Conservation (phyloP, 495 filamentous ascomycete species). For the Chaetomium fimeti region DNA sequence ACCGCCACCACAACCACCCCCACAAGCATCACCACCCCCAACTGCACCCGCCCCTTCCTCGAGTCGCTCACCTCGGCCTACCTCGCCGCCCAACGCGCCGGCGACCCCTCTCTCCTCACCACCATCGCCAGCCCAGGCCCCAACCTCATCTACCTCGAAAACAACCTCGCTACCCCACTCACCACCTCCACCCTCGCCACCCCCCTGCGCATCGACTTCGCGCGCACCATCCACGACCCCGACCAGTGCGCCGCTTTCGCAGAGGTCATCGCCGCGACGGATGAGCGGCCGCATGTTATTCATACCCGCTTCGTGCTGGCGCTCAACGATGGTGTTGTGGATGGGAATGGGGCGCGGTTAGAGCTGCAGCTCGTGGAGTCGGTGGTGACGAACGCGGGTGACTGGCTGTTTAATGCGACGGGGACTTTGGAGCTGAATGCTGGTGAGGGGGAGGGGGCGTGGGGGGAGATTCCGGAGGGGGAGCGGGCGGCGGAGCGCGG, state of each 20-base stretch:
- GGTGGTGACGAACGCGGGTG: conserved; percentile 38
- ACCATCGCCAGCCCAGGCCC: conserved; percentile 8
- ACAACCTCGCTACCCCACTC: conserved; percentile 40
- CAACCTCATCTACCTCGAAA: conserved; percentile 33
- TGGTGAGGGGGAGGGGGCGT: conserved; percentile 41
- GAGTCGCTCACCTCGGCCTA: conserved; percentile 26
- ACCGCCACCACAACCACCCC: conserved; percentile 24
- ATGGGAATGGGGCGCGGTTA: too few relatives aligned
- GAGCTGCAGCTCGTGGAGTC: conserved; percentile 33
- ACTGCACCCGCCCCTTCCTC: conserved; percentile 30
- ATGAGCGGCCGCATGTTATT: conserved; percentile 40
- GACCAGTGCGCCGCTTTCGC: conserved; percentile 48
- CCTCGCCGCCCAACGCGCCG: conserved; percentile 25
- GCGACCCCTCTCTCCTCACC: conserved; percentile 22
- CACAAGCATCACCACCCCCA: conserved; percentile 13
- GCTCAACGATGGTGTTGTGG: too few relatives aligned
- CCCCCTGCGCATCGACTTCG: conserved; percentile 43
- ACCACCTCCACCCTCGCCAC: conserved; percentile 39
- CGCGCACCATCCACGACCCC: conserved; percentile 46
- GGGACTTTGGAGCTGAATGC: conserved; percentile 33
- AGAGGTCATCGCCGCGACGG: conserved; percentile 47
- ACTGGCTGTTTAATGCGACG: conserved; percentile 47
- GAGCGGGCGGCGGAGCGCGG: conserved; percentile 31
- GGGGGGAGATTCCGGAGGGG: conserved; percentile 37
- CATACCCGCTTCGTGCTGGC: conserved; percentile 39